phyloP scores from a whole-genome alignment of 2,329 filamentous ascomycete genomes.

The Diaporthe sp. region DNA sequence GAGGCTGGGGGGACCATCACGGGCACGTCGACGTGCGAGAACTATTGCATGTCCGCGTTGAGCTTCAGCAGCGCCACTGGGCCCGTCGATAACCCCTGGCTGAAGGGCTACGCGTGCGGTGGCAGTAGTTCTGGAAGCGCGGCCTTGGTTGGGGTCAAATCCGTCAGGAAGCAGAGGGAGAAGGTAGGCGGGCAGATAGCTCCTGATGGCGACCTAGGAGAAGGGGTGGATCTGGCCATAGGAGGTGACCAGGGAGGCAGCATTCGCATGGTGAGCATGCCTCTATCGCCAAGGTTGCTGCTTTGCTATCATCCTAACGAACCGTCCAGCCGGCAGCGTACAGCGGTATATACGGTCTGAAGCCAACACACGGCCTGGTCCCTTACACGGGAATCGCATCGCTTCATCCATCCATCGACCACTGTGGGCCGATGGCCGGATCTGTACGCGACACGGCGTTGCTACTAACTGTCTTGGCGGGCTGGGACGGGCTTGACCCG shows the following conservation, averaged over 20 bases:
- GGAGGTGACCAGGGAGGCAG: conserved; percentile 57
- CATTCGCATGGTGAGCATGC: conserved; percentile 49
- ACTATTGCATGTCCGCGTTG: conserved; percentile 43
- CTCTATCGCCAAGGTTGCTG: not conserved
- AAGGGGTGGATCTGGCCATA: conserved; percentile 52
- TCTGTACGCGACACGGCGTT: conserved; percentile 58
- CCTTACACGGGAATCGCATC: conserved; percentile 64
- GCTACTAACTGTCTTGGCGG: conserved; percentile 58
- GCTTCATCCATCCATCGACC: conserved; percentile 58
- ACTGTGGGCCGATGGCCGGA: conserved; percentile 60
- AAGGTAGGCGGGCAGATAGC: conserved; percentile 34
- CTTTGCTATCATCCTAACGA: not conserved
- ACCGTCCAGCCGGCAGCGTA: conserved; percentile 52
- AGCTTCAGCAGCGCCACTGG: conserved; percentile 43
- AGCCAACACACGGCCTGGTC: conserved; percentile 63
- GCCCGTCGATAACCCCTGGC: conserved; percentile 43
- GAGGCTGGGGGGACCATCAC: conserved; percentile 41
- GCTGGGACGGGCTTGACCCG: conserved; percentile 64
- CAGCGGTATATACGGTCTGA: conserved; percentile 59
- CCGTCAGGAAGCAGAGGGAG: conserved; percentile 36
- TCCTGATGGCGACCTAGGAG: conserved; percentile 42
- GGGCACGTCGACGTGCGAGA: conserved; percentile 44
- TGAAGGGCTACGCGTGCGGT: conserved; percentile 41
- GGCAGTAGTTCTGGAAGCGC: conserved; percentile 53
- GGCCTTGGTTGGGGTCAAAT: conserved; percentile 48